Percentiles rank a stretch among this genome's conserved stretches.
Evolutionary conservation across 164 flowering plant genomes (phyloP).

Genomic region (Berberis vulgaris): DNA sequence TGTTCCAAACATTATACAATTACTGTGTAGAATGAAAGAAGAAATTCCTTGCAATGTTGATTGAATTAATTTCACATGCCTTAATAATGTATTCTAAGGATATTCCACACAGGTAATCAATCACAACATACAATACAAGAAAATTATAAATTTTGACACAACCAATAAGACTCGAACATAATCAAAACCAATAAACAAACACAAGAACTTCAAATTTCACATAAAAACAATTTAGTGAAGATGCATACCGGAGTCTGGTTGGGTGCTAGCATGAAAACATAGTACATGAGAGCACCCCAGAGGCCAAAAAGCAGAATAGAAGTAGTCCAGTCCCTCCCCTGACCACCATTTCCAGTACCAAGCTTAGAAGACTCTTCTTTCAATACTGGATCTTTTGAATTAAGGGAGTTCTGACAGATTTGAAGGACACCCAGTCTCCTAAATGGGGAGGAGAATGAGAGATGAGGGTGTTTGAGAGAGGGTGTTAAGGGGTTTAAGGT

Average conservation of each 20-base stretch:
- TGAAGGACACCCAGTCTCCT: conserved; percentile 12
- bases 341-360: conserved; percentile 24
- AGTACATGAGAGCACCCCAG: conserved; percentile 70
- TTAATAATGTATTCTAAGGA: no score
- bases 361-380: conserved; percentile 18
- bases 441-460: no score
- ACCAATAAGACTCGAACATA: no score
- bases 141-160: no score
- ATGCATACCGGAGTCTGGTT: conserved; percentile 78
- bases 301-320: conserved; percentile 62
- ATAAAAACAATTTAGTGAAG: neutral
- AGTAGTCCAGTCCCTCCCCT: conserved; percentile 68
- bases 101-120: no score
- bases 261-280: conserved; percentile 74
- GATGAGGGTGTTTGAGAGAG: no score
- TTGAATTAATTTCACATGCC: no score
- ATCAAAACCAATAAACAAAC: neutral
- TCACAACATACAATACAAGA: no score
- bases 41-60: no score
- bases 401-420: conserved; percentile 24
- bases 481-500: no score
- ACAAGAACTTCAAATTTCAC: neutral
- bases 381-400: conserved; percentile 23
- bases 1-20: no score
- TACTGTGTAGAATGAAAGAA: no score